A percentile compares a stretch with the other conserved stretches of the same genome.
phyloP scores from a whole-genome alignment of 2,329 filamentous ascomycete species.

The Daldinia sp. region DNA sequence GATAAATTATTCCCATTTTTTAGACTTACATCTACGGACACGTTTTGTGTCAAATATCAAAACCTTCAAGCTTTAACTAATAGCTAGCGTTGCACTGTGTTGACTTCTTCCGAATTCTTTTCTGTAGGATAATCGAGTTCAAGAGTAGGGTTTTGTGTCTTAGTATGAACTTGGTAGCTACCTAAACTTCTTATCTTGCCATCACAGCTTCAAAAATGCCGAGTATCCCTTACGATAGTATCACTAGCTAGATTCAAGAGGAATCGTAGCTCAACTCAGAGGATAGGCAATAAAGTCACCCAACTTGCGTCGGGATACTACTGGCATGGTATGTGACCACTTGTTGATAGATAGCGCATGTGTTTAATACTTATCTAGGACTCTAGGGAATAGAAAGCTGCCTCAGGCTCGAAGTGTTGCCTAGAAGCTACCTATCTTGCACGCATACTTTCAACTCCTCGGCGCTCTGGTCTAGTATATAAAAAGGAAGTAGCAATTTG shows the following conservation, averaged over 20 bases:
- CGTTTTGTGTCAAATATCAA: too few relatives aligned
- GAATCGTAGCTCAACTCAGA: neutral
- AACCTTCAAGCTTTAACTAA: neutral
- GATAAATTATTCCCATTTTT: too few relatives aligned
- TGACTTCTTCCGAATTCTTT: too few relatives aligned
- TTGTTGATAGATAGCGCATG: slow-evolving; percentile 8
- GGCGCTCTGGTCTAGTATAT: slow-evolving; percentile 12
- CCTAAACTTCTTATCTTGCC: neutral
- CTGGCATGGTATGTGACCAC: slow-evolving; percentile 25
- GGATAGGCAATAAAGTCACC: neutral
- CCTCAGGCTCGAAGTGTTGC: slow-evolving; percentile 3
- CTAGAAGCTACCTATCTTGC: slow-evolving; percentile 6
- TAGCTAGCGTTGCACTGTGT: neutral
- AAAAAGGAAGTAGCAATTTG: slow-evolving; percentile 20
- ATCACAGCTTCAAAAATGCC: neutral
- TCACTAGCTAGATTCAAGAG: neutral
- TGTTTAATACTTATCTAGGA: slow-evolving; percentile 4
- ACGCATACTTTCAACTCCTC: slow-evolving; percentile 10
- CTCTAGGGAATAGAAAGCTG: neutral
- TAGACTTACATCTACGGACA: too few relatives aligned
- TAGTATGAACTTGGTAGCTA: neutral
- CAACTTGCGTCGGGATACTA: slow-evolving; percentile 15
- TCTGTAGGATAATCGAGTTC: neutral
- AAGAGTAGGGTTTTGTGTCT: neutral
- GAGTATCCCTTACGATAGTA: neutral